Evolutionary conservation across 148 eudicot genomes (phyloP), one percentile per base, ranked within the genome.

Genomic region (Heliosperma pusillum): DNA sequence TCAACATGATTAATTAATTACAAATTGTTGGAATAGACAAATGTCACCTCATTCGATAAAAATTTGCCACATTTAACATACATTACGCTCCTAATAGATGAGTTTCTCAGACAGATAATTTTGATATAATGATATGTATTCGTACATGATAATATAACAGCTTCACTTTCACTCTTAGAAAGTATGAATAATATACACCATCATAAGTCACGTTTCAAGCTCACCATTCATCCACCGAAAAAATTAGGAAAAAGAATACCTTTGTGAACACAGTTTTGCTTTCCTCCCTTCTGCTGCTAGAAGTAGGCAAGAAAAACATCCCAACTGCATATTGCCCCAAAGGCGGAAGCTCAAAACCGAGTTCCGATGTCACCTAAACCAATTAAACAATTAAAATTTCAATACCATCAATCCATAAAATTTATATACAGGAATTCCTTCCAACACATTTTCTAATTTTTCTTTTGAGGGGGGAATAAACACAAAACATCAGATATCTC

Each of bases 251-350:
- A 24, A 61, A 24, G 33, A 13, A 65, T 77, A 96, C 99, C 99
- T 92, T 96, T 44, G 94, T 88, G 76, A 96, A 92, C 61, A 92
- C 95, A 79, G 81, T 85, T 72, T 90, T 96, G 93, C 99, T 92
- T 77, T 92, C 93, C 50, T 88, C 95, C 88, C 97, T 89, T 78
- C 99, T 70, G 73, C 77, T 80, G 58, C 77, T 87, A 2, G 91
- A 89, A n/a, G 89, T 92, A 30, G 99, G 97, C 94, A 96, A 83
- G 90, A 90, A 96, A 77, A 96, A 96, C 97, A 96, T 96, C 76
- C 99, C 99, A 57, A 96, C 95, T 10, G 99, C 99, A 72, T 96
- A 96, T 76, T 89, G 75, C 21, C 93, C 99, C 2, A 87, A 87
- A 50, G 90, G 78, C 47, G 99, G 99, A 75, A 96, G 80, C 85